A percentile compares a stretch with the other conserved stretches of the same genome.
phyloP scores from a whole-genome alignment of 768 basidiomycete genomes.

The Leucocoprinus leucothites region DNA sequence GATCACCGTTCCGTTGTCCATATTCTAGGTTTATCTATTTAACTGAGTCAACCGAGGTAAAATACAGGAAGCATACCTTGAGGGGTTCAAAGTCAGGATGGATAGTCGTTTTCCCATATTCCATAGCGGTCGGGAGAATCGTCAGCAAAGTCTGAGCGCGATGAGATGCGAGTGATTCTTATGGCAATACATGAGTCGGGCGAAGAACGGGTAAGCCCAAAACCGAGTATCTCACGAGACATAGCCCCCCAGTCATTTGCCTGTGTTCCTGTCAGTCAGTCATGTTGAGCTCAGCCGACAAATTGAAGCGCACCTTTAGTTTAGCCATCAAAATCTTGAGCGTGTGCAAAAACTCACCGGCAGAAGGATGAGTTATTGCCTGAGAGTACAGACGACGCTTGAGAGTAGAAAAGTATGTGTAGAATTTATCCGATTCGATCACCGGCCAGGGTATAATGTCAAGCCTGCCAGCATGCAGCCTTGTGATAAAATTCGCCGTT shows the following conservation, averaged over 20 bases:
- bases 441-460: slow-evolving; percentile 67
- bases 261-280: too few species aligned
- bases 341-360: slow-evolving; percentile 51
- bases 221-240: slow-evolving; percentile 62
- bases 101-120: slow-evolving; percentile 42
- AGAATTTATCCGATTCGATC: slow-evolving; percentile 61
- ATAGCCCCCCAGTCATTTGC: slow-evolving; percentile 65
- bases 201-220: too few species aligned
- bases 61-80: slow-evolving; percentile 37
- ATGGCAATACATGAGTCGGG: neutral
- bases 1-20: slow-evolving; percentile 46
- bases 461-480: slow-evolving; percentile 51
- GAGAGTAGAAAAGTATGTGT: slow-evolving; percentile 45
- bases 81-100: slow-evolving; percentile 46
- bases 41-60: neutral
- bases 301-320: slow-evolving; percentile 48
- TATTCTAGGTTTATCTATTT: slow-evolving; percentile 41
- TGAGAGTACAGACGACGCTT: slow-evolving; percentile 49
- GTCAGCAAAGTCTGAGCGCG: slow-evolving; percentile 38
- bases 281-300: too few species aligned
- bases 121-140: slow-evolving; percentile 45
- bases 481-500: slow-evolving; percentile 59
- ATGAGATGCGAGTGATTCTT: slow-evolving; percentile 48
- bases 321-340: slow-evolving; percentile 69
- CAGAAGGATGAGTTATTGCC: slow-evolving; percentile 42